phyloP scores from a whole-genome alignment of 805 yeast species.

The Ogataea ganodermae region DNA sequence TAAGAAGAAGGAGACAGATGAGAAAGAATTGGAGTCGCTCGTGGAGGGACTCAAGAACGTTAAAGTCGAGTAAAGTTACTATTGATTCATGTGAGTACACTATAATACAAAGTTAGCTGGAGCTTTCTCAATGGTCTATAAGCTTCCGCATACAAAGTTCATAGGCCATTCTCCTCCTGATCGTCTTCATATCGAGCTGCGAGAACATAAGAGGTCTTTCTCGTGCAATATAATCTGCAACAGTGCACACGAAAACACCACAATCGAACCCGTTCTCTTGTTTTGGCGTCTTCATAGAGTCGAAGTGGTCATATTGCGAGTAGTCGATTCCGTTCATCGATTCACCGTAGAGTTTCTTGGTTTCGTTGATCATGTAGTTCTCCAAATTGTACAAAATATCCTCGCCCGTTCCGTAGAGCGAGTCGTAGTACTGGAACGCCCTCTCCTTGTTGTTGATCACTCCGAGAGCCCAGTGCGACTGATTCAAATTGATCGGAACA shows the following conservation, averaged over 20 bases:
- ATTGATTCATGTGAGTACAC: background rate
- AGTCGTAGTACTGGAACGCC: constrained; percentile 74
- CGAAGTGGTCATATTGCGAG: constrained; percentile 27
- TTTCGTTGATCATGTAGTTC: constrained; percentile 69
- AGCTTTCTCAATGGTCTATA: constrained; percentile 13
- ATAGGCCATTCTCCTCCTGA: constrained; percentile 70
- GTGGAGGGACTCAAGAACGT: constrained; percentile 18
- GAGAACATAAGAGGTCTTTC: constrained; percentile 52
- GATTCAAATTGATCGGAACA: constrained; percentile 81
- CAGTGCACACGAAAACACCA: constrained; percentile 89
- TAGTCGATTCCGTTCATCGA: constrained; percentile 37
- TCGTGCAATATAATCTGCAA: constrained; percentile 61
- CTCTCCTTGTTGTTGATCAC: constrained; percentile 64
- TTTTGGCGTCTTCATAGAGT: constrained; percentile 57
- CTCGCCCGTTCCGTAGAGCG: constrained; percentile 55
- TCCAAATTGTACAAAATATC: constrained; percentile 50
- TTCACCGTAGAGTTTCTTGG: constrained; percentile 50
- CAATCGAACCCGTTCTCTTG: constrained; percentile 92
- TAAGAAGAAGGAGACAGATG: constrained; percentile 14
- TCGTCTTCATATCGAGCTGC: constrained; percentile 66
- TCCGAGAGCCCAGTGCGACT: constrained; percentile 91
- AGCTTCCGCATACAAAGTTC: constrained; percentile 43
- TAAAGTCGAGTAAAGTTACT: constrained; percentile 13
- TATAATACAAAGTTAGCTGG: constrained; percentile 1
- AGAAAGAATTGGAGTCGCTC: constrained; percentile 21